Conservation (phyloP, 2,329 filamentous ascomycete species). For the Chaetomium sp. region DNA sequence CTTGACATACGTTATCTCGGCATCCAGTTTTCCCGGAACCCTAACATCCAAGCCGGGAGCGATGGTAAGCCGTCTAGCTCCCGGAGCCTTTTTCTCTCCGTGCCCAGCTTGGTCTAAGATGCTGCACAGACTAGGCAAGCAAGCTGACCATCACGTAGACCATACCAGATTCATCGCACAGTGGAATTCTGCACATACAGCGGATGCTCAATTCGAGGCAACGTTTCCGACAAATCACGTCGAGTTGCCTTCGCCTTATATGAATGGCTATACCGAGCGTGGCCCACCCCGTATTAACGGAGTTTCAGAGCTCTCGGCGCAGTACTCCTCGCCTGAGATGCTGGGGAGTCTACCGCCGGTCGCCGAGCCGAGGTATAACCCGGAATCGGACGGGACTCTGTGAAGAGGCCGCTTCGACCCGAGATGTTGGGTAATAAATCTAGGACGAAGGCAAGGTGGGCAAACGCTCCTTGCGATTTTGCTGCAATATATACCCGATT, state of each 20-base stretch:
- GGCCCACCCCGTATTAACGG: slow-evolving; percentile 17
- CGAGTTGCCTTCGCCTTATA: slow-evolving; percentile 52
- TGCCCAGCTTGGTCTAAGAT: neutral
- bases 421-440: neutral
- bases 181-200: slow-evolving; percentile 50
- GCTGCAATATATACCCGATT: slow-evolving; percentile 22
- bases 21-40: slow-evolving; percentile 51
- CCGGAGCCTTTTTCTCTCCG: neutral
- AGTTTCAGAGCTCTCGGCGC: slow-evolving; percentile 28
- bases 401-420: slow-evolving; percentile 6
- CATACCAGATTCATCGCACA: slow-evolving; percentile 51
- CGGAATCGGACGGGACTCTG: slow-evolving; percentile 23
- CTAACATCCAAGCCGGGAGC: slow-evolving; percentile 29
- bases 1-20: slow-evolving; percentile 53
- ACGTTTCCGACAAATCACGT: slow-evolving; percentile 50
- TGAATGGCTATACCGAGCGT: slow-evolving; percentile 34
- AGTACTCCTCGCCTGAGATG: slow-evolving; percentile 28
- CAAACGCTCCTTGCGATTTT: slow-evolving; percentile 4
- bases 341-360: slow-evolving; percentile 36
- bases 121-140: neutral
- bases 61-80: slow-evolving; percentile 43
- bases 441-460: neutral
- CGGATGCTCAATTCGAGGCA: slow-evolving; percentile 51
- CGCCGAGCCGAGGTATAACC: slow-evolving; percentile 33
- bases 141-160: slow-evolving; percentile 39